These are phyloP conservation scores for Aspergillus sp. DNA, from an alignment of 2,329 filamentous ascomycete genomes.

Conservation along the genomic window DNA sequence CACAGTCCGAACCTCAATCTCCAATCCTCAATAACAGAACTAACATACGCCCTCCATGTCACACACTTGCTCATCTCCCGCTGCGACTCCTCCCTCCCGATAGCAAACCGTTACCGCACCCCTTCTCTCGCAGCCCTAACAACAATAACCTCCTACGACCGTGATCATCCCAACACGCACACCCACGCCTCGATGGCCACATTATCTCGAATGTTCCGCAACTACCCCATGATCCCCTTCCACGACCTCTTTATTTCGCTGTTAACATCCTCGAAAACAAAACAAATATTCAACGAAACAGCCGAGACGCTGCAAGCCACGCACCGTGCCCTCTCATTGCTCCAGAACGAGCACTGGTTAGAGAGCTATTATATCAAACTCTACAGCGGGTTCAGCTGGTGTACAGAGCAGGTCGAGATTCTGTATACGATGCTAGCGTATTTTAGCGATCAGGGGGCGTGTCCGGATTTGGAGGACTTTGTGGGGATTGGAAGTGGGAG, in stretches of 20 bases:
- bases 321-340: not conserved
- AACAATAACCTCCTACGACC: not conserved
- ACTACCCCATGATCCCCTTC: constrained; percentile 7
- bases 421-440: not conserved
- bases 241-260: constrained; percentile 5
- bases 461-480: not conserved
- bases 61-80: not conserved
- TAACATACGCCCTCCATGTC: not conserved
- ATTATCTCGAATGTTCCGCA: not conserved
- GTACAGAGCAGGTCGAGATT: not conserved
- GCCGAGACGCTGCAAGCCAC: not conserved
- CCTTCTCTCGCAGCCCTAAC: not conserved
- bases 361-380: constrained; percentile 2
- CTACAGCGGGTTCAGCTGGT: not conserved
- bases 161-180: no score
- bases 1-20: not conserved
- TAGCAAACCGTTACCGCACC: not conserved
- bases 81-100: not conserved
- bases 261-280: not conserved
- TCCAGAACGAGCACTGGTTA: not conserved
- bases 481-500: not conserved
- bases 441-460: not conserved
- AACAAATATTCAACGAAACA: not conserved
- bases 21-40: not conserved
- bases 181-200: not conserved